These are phyloP conservation scores for Blastomyces parvus DNA, from an alignment of 2,329 filamentous ascomycete genomes.

Conservation along the genomic window DNA sequence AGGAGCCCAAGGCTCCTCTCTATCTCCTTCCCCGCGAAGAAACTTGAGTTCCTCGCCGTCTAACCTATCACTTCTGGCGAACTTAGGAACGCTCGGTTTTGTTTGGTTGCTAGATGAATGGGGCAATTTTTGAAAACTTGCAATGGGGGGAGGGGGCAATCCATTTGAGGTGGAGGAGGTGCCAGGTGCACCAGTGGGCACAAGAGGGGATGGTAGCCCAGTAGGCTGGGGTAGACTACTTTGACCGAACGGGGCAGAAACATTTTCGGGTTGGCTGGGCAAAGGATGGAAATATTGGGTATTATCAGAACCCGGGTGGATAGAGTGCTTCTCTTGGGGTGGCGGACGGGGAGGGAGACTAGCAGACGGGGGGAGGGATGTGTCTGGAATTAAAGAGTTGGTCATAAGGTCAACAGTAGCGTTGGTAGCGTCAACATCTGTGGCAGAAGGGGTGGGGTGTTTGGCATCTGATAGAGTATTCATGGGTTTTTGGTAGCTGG, in stretches of 20 bases:
- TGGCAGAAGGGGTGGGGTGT: conserved; percentile 18
- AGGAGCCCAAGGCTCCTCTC: conserved; percentile 41
- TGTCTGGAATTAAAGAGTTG: conserved; percentile 24
- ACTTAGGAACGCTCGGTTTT: conserved; percentile 5
- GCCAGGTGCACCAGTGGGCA: conserved; percentile 28
- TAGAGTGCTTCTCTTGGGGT: conserved; percentile 34
- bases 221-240: conserved; percentile 29
- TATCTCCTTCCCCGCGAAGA: conserved; percentile 20
- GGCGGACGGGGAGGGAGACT: conserved; percentile 39
- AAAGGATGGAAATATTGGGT: conserved; percentile 34
- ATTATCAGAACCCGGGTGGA: conserved; percentile 33
- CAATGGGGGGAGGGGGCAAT: conserved; percentile 33
- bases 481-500: conserved; percentile 41
- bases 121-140: conserved; percentile 31
- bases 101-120: background rate
- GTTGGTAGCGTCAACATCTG: conserved; percentile 21
- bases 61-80: conserved; percentile 6
- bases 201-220: conserved; percentile 18
- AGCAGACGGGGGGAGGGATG: conserved; percentile 27
- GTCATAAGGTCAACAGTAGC: conserved; percentile 21
- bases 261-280: conserved; percentile 23
- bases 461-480: conserved; percentile 38
- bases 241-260: conserved; percentile 16
- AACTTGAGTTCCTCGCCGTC: background rate
- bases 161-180: conserved; percentile 27